A percentile compares a stretch with the other conserved stretches of the same genome.
Conservation (phyloP, 805 yeast species). For the Yarrowia osloensis region DNA sequence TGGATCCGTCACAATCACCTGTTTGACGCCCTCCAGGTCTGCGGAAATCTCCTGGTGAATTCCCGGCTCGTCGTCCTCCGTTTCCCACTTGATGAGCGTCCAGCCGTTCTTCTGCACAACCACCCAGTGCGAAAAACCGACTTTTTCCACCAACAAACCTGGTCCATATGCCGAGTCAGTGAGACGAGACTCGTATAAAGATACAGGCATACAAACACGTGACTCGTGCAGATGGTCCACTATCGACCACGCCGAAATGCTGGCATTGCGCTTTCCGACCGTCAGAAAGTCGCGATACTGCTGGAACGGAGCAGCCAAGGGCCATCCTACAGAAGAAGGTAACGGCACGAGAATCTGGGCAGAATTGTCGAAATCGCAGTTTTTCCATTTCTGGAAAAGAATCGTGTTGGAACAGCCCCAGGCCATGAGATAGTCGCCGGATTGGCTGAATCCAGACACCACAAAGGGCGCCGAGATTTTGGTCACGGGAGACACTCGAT, state of each 20-base stretch:
- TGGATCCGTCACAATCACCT: background rate
- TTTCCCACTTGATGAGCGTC: constrained; percentile 22
- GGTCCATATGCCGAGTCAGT: constrained; percentile 1
- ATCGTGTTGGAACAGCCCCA: constrained; percentile 9
- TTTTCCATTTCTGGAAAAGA: constrained; percentile 1
- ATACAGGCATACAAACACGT: background rate
- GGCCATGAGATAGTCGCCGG: background rate
- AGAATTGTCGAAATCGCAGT: background rate
- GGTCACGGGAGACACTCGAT: background rate
- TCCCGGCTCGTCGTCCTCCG: constrained; percentile 25
- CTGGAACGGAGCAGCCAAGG: constrained; percentile 11
- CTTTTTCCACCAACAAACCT: constrained; percentile 7
- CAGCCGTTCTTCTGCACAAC: constrained; percentile 25
- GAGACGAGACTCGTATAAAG: background rate
- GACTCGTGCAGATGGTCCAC: background rate
- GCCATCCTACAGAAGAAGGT: constrained; percentile 8
- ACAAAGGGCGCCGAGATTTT: constrained; percentile 1
- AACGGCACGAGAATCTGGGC: background rate
- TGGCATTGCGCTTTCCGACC: constrained; percentile 12
- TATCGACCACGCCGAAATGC: constrained; percentile 3
- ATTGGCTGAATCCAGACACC: background rate
- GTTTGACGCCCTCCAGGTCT: constrained; percentile 15
- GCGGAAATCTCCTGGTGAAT: constrained; percentile 28
- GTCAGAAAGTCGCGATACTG: constrained; percentile 22
- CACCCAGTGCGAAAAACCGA: constrained; percentile 24